Percentiles rank a stretch among this genome's conserved stretches.
Conservation (phyloP, 768 basidiomycete species). For the Lentinula raphanica region DNA sequence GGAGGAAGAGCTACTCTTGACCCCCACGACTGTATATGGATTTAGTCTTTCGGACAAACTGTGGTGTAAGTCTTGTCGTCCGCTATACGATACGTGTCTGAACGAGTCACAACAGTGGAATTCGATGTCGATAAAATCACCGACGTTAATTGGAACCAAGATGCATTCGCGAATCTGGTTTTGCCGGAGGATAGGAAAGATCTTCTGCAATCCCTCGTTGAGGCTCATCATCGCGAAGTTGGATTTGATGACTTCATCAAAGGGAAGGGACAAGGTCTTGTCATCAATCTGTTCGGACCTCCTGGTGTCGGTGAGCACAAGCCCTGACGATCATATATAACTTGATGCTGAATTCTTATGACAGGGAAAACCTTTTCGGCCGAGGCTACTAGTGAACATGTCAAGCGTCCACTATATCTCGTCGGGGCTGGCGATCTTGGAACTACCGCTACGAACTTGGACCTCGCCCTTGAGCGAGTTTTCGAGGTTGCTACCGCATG, state of each 20-base stretch:
- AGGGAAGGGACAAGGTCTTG: constrained; percentile 59
- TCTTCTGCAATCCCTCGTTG: constrained; percentile 52
- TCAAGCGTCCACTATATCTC: constrained; percentile 46
- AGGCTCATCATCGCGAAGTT: constrained; percentile 47
- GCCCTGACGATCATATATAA: neutral
- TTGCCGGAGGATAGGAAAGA: constrained; percentile 49
- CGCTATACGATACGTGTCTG: neutral
- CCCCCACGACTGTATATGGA: constrained; percentile 53
- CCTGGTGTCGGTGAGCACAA: constrained; percentile 47
- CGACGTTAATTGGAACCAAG: constrained; percentile 50
- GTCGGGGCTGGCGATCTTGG: constrained; percentile 54
- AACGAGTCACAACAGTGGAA: constrained; percentile 36
- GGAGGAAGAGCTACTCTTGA: constrained; percentile 50
- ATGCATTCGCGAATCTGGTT: constrained; percentile 56
- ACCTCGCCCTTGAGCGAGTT: constrained; percentile 38
- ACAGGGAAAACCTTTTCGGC: constrained; percentile 55
- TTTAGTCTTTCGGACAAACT: constrained; percentile 58
- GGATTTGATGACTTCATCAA: constrained; percentile 59
- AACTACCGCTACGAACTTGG: constrained; percentile 38
- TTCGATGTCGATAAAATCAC: constrained; percentile 52
- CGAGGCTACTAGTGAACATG: constrained; percentile 54
- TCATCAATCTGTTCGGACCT: constrained; percentile 53
- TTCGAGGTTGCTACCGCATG: constrained; percentile 54
- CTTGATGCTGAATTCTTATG: neutral
- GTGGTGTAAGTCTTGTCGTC: constrained; percentile 41